phyloP scores from a whole-genome alignment of 495 filamentous ascomycete genomes.

The Penicillium egyptiacum region DNA sequence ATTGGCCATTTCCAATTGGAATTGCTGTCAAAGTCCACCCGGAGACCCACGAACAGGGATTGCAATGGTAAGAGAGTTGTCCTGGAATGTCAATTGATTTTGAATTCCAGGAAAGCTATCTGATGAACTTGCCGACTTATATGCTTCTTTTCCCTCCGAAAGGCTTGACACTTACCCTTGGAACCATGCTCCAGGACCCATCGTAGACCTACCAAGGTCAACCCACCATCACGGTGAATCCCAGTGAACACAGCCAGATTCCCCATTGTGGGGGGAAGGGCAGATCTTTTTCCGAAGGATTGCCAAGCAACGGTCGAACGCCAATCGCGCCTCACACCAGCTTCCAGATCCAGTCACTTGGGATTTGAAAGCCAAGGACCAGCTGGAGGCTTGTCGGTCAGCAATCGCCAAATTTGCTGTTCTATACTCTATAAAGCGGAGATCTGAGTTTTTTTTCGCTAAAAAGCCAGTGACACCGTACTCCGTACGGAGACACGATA shows the following conservation, averaged over 20 bases:
- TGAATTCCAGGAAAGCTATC: not conserved
- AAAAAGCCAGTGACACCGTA: slow-evolving; percentile 8
- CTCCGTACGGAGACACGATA: slow-evolving; percentile 7
- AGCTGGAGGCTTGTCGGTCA: slow-evolving; percentile 15
- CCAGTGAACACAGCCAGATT: slow-evolving; percentile 7
- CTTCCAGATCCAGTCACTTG: not conserved
- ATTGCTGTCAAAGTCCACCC: not conserved
- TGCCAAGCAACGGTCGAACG: slow-evolving; percentile 12
- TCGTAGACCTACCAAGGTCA: not conserved
- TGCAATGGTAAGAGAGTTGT: too few relatives aligned
- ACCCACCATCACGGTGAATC: slow-evolving; percentile 3
- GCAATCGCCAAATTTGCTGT: not conserved
- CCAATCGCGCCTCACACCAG: slow-evolving; percentile 3
- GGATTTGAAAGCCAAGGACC: not conserved
- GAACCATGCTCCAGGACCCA: not conserved
- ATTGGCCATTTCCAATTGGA: not conserved
- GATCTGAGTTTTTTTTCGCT: slow-evolving; percentile 17
- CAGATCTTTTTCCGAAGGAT: slow-evolving; percentile 11
- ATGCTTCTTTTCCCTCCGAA: slow-evolving; percentile 1
- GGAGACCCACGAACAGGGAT: not conserved
- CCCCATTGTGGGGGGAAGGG: slow-evolving; percentile 16
- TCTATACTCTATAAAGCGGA: too few relatives aligned
- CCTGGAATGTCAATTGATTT: slow-evolving; percentile 7
- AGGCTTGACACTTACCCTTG: slow-evolving; percentile 7
- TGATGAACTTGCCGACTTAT: not conserved